Evolutionary conservation across 441 rosid genomes (phyloP).

Genomic region (Biscutella auriculata): DNA sequence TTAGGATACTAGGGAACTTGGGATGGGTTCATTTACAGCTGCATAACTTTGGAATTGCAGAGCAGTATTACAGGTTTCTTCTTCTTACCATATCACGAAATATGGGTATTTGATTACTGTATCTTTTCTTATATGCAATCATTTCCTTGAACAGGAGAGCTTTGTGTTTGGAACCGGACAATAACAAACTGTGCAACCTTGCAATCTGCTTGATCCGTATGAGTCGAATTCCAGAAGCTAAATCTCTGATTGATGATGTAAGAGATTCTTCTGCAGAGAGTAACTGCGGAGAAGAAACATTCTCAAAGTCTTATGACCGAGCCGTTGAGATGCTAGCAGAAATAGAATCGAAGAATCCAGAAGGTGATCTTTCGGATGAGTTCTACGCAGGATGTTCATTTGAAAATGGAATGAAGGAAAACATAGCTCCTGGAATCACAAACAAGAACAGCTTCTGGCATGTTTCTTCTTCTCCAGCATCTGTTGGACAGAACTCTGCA

Average conservation of each 20-base stretch:
- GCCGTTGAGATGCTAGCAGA: slow-evolving; percentile 49
- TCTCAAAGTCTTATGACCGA: slow-evolving; percentile 51
- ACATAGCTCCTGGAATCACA: slow-evolving; percentile 13
- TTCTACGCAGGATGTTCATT: slow-evolving; percentile 21
- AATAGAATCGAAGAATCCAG: slow-evolving; percentile 24
- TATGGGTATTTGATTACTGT: not conserved
- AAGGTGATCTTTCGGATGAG: not conserved
- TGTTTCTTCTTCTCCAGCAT: slow-evolving; percentile 19
- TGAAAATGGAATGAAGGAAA: slow-evolving; percentile 19
- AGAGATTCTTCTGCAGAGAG: slow-evolving; percentile 24
- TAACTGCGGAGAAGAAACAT: slow-evolving; percentile 48
- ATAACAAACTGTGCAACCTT: slow-evolving; percentile 67
- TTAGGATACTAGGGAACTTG: slow-evolving; percentile 69
- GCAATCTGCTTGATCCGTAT: slow-evolving; percentile 68
- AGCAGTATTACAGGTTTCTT: slow-evolving; percentile 56
- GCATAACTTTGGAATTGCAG: slow-evolving; percentile 64
- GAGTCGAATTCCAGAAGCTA: slow-evolving; percentile 64
- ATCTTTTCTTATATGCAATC: not conserved
- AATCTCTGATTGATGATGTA: slow-evolving; percentile 42
- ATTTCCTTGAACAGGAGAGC: slow-evolving; percentile 46
- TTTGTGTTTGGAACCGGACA: slow-evolving; percentile 48
- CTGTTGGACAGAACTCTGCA: slow-evolving; percentile 17
- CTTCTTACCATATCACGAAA: not conserved
- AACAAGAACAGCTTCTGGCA: slow-evolving; percentile 18
- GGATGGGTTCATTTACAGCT: slow-evolving; percentile 87